Evolutionary conservation across 1,284 basidiomycete genomes (phyloP).

Genomic region (Pascua guehoae): DNA sequence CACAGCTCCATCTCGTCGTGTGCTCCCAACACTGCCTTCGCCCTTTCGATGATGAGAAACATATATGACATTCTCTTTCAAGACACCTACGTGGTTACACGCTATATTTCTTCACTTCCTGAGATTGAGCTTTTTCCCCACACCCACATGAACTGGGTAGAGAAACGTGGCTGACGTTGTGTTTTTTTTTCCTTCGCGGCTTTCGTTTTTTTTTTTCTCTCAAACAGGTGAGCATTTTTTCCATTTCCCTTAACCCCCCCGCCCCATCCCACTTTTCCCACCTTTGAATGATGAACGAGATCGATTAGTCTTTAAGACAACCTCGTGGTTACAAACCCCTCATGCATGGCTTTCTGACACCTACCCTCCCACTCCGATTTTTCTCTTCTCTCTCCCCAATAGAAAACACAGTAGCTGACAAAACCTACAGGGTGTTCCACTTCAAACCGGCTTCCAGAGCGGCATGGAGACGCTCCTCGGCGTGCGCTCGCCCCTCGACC

Average conservation of each 20-base stretch:
- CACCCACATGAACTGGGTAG: neutral
- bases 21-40: neutral
- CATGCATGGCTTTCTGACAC: constrained; percentile 49
- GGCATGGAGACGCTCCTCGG: constrained; percentile 46
- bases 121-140: constrained; percentile 17
- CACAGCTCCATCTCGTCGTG: neutral
- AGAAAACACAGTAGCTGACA: constrained; percentile 17
- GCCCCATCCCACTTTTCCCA: neutral
- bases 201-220: neutral
- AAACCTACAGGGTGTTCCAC: constrained; percentile 27
- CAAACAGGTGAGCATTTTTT: constrained; percentile 37
- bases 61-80: constrained; percentile 50
- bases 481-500: constrained; percentile 16
- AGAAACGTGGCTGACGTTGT: constrained; percentile 19
- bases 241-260: neutral
- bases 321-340: constrained; percentile 45
- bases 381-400: neutral
- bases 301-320: constrained; percentile 53
- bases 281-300: constrained; percentile 40
- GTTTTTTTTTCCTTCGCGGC: constrained; percentile 5
- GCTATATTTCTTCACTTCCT: constrained; percentile 51
- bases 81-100: constrained; percentile 48
- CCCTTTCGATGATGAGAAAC: constrained; percentile 37
- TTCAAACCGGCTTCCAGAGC: constrained; percentile 42
- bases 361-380: constrained; percentile 4